phyloP scores from a whole-genome alignment of 495 filamentous ascomycete species.

The Penicillium cosmopolitanum region DNA sequence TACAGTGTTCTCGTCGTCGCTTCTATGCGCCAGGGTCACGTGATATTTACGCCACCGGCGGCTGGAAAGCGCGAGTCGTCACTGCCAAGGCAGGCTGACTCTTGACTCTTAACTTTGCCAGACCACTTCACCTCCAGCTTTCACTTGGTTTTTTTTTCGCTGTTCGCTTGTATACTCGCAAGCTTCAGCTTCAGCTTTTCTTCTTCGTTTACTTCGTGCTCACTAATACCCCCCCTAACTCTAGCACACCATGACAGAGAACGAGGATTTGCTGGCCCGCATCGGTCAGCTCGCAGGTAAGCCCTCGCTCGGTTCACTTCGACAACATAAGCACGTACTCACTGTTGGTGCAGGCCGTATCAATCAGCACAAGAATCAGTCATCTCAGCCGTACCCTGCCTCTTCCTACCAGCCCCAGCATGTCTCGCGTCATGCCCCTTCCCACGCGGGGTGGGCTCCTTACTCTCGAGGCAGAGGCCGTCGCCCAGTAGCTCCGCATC shows the following conservation, averaged over 20 bases:
- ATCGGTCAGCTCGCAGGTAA: constrained; percentile 78
- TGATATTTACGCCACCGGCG: background rate
- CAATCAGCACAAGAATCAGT: constrained; percentile 77
- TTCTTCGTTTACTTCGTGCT: constrained; percentile 2
- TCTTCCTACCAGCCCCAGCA: constrained; percentile 32
- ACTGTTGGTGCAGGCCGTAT: constrained; percentile 67
- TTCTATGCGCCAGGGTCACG: background rate
- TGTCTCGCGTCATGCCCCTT: constrained; percentile 43
- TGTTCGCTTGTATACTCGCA: constrained; percentile 2
- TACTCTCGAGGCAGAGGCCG: constrained; percentile 50
- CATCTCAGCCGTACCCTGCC: constrained; percentile 34
- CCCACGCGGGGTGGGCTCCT: constrained; percentile 53
- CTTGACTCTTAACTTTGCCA: background rate
- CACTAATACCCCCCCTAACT: constrained; percentile 13
- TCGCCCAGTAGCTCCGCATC: constrained; percentile 53
- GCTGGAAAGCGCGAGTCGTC: background rate
- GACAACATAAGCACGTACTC: constrained; percentile 16
- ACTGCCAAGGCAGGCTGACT: background rate
- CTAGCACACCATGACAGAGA: constrained; percentile 62
- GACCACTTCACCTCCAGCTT: background rate
- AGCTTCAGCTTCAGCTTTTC: background rate
- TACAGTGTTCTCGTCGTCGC: background rate
- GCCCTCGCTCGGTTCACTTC: constrained; percentile 28
- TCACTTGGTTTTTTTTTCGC: background rate
- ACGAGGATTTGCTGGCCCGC: constrained; percentile 73